Conservation (phyloP, 768 basidiomycete species). For the Daedaleopsis nitida region DNA sequence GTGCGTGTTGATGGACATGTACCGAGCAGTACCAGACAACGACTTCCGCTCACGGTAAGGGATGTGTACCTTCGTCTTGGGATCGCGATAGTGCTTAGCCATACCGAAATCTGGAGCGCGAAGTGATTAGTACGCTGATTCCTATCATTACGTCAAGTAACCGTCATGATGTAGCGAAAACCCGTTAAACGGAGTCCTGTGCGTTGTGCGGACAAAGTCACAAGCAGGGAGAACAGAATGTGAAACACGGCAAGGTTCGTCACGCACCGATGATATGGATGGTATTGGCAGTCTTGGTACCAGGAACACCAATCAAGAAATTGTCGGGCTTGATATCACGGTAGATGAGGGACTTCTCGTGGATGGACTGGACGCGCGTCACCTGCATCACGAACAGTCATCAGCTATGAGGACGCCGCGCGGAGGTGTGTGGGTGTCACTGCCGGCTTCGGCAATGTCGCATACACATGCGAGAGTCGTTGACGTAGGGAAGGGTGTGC, state of each 20-base stretch:
- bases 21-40: slow-evolving; percentile 93
- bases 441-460: too few relatives aligned
- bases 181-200: background rate
- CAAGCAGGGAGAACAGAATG: too few relatives aligned
- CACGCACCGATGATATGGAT: slow-evolving; percentile 84
- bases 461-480: background rate
- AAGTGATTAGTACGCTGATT: background rate
- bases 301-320: slow-evolving; percentile 94
- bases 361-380: slow-evolving; percentile 94
- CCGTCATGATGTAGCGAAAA: background rate
- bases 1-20: slow-evolving; percentile 99
- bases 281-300: slow-evolving; percentile 86
- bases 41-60: slow-evolving; percentile 99
- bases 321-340: slow-evolving; percentile 99
- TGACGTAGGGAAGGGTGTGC: background rate
- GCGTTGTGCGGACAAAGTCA: background rate
- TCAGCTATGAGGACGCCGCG: background rate
- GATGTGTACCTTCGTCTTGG: slow-evolving; percentile 96
- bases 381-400: slow-evolving; percentile 53
- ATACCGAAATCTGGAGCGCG: slow-evolving; percentile 85
- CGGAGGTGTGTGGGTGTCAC: too few relatives aligned
- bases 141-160: background rate
- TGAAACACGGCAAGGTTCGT: too few relatives aligned
- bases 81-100: slow-evolving; percentile 99
- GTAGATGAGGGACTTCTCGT: slow-evolving; percentile 98